Evolutionary conservation across 148 eudicot genomes (phyloP).

Genomic region (Talinum fruticosum): DNA sequence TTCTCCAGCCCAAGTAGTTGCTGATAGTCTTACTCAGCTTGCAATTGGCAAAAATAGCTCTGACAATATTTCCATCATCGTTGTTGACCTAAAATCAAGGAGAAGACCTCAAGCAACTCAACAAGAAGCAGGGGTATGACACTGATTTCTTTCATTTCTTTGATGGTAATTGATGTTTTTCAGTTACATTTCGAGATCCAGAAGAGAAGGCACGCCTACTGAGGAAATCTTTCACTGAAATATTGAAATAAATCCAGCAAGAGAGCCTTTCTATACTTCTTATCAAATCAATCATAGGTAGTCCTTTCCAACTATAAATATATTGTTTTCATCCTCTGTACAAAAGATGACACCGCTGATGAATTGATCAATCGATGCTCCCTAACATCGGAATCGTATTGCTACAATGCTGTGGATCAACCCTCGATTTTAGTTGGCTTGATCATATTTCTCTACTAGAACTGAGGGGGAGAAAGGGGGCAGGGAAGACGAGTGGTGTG

Average conservation of each 20-base stretch:
- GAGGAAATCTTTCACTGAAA: constrained; percentile 1
- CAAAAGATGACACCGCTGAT: constrained; percentile 31
- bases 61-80: constrained; percentile 70
- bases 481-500: not conserved
- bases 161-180: not conserved
- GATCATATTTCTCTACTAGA: constrained; percentile 19
- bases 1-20: constrained; percentile 56
- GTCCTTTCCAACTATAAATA: constrained; percentile 14
- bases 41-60: constrained; percentile 61
- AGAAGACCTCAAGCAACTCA: constrained; percentile 42
- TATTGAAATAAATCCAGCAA: constrained; percentile 4
- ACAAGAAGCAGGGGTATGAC: constrained; percentile 16
- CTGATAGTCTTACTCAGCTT: constrained; percentile 57
- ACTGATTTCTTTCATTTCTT: constrained; percentile 9
- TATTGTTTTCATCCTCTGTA: constrained; percentile 29
- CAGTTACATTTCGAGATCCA: constrained; percentile 3
- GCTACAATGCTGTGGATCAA: constrained; percentile 28
- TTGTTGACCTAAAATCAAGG: constrained; percentile 64
- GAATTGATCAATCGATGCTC: constrained; percentile 17
- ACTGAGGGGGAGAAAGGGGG: not conserved
- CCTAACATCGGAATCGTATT: constrained; percentile 26
- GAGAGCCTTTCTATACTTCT: constrained; percentile 13
- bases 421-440: constrained; percentile 34
- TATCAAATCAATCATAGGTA: constrained; percentile 11
- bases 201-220: not conserved